Conservation (phyloP, 108 stramenopile species). For the Fistulifera pelliculosa region DNA sequence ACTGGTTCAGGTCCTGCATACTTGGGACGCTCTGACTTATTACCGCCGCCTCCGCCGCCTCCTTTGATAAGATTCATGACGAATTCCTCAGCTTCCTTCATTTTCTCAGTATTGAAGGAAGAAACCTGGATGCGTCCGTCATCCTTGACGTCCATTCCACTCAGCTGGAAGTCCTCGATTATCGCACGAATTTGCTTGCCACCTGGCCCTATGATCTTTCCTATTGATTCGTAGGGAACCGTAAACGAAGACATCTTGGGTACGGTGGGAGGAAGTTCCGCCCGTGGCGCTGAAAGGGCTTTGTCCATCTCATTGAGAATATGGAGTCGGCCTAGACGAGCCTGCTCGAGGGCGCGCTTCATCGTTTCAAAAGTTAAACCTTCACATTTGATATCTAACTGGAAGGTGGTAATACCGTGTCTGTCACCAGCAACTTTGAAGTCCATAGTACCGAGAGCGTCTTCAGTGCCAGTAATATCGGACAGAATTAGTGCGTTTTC, state of each 20-base stretch:
- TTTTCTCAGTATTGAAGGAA: slow-evolving; percentile 44
- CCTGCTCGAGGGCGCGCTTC: slow-evolving; percentile 75
- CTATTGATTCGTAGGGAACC: slow-evolving; percentile 53
- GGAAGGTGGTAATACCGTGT: slow-evolving; percentile 82
- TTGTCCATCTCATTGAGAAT: slow-evolving; percentile 71
- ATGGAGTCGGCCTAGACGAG: slow-evolving; percentile 58
- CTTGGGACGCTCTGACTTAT: slow-evolving; percentile 32
- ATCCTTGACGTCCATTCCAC: slow-evolving; percentile 60
- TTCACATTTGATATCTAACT: slow-evolving; percentile 87
- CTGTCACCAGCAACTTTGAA: slow-evolving; percentile 83
- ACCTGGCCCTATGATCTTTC: slow-evolving; percentile 82
- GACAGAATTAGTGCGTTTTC: slow-evolving; percentile 65
- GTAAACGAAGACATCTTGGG: slow-evolving; percentile 51
- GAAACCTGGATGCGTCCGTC: slow-evolving; percentile 60
- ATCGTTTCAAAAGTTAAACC: slow-evolving; percentile 75
- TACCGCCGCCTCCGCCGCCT: slow-evolving; percentile 2
- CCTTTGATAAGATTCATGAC: slow-evolving; percentile 42
- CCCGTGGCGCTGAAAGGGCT: slow-evolving; percentile 33
- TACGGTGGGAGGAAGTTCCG: slow-evolving; percentile 48
- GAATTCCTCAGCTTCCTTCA: slow-evolving; percentile 64
- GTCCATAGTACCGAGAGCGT: slow-evolving; percentile 81
- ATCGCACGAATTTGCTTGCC: slow-evolving; percentile 79
- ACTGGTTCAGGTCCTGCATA: slow-evolving; percentile 73
- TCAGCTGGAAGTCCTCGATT: slow-evolving; percentile 74
- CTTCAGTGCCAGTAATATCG: slow-evolving; percentile 82